Evolutionary conservation across 331 rosid species (phyloP).

Genomic region (Quercus lobata): DNA sequence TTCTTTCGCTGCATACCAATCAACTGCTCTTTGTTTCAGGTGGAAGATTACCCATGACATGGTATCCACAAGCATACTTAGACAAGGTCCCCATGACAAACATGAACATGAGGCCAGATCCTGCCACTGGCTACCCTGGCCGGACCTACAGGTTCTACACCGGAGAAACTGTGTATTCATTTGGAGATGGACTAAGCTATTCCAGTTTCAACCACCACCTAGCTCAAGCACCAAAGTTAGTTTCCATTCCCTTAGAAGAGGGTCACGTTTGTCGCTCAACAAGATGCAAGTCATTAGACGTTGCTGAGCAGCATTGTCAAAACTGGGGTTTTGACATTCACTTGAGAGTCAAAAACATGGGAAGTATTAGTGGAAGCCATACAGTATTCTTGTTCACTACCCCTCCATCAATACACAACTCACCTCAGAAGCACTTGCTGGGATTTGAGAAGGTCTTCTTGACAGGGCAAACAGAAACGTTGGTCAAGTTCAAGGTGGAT

Average conservation of each 20-base stretch:
- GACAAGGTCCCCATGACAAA: slow-evolving; percentile 87
- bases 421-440: slow-evolving; percentile 80
- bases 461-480: slow-evolving; percentile 36
- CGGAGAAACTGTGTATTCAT: slow-evolving; percentile 74
- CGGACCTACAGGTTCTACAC: slow-evolving; percentile 82
- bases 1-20: background rate
- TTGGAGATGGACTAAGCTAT: slow-evolving; percentile 87
- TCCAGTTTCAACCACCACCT: slow-evolving; percentile 52
- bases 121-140: slow-evolving; percentile 85
- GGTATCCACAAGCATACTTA: slow-evolving; percentile 90
- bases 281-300: slow-evolving; percentile 66
- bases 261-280: slow-evolving; percentile 57
- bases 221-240: slow-evolving; percentile 52
- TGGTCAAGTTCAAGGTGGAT: slow-evolving; percentile 69
- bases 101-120: slow-evolving; percentile 97
- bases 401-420: slow-evolving; percentile 74
- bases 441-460: slow-evolving; percentile 70
- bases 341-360: slow-evolving; percentile 62
- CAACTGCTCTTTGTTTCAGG: slow-evolving; percentile 40
- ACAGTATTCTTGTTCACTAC: slow-evolving; percentile 64
- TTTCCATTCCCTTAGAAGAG: slow-evolving; percentile 57
- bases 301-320: slow-evolving; percentile 51
- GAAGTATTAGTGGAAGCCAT: slow-evolving; percentile 52
- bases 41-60: slow-evolving; percentile 93
- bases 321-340: slow-evolving; percentile 61